Base-by-base conservation (phyloP, 164 flowering plant species). In the Piper longum region DNA sequence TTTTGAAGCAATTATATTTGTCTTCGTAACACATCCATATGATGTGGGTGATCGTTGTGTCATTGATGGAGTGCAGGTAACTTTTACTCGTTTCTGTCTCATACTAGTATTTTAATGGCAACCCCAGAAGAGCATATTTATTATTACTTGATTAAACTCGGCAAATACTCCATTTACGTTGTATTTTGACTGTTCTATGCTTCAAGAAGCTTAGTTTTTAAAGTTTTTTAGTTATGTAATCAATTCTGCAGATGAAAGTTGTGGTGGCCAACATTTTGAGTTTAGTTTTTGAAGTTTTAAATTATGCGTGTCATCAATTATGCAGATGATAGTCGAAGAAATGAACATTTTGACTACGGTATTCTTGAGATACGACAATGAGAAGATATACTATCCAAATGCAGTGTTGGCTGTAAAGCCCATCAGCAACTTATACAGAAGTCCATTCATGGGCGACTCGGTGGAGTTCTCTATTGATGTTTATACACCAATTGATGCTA, bases 21-120 rank as follows among this genome's bases (percentile, higher is more conserved):
- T 88, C 11, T 93, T 93, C 60, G 86, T 88, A 63, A 85, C 84
- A 87, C 98, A 92, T 72, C 96, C 97, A 8, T 93, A 80, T 73
- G 98, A 90, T 66, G 95, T 93, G 9, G 98, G 98, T 11, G 98
- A 93, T 66, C 87, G 92, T 40, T 93, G 98, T 72, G 96, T 90
- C 60, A 67, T 93, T 62, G 98, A 93, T 73, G 97, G 96, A 42
- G 83, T 85, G n/a, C 88, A 82, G 95, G 98, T 88, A 74, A 77
- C 12, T 68, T 59, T 18, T 26, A 12, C 8, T 62, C 7, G 14
- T 7, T 59, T 54, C 7, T 61, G 41, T 41, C 12, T 26, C 36
- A 26, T 26, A 26, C 36, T 26, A 26, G 36, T 26, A 26, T 26
- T 26, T 26, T 26, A 26, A 26, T 26, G 36, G 36, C 36, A 26